These are phyloP conservation scores for Rhizoclosmatium globosum DNA, from an alignment of 192 early-diverging fungal genomes.

Conservation along the genomic window DNA sequence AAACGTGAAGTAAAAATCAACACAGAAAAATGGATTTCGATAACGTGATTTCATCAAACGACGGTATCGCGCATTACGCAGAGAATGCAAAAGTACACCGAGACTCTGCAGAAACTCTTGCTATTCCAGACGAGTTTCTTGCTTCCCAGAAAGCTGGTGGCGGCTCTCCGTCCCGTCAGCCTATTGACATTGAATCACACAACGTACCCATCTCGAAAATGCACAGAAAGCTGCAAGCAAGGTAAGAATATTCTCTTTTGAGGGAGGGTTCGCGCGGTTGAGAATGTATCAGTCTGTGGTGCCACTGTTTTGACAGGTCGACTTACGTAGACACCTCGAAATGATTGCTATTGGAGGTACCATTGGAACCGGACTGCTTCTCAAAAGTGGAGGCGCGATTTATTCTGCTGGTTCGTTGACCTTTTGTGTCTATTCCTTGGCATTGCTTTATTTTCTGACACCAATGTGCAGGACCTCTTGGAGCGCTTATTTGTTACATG, in stretches of 20 bases:
- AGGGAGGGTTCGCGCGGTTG: not conserved
- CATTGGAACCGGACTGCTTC: slow-evolving; percentile 77
- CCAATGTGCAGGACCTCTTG: slow-evolving; percentile 66
- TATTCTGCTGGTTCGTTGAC: slow-evolving; percentile 63
- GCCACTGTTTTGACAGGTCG: not conserved
- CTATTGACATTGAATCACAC: not conserved
- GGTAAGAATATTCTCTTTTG: not conserved
- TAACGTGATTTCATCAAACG: no score
- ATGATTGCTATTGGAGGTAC: slow-evolving; percentile 32
- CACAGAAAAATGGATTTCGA: no score
- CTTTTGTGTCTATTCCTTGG: slow-evolving; percentile 65
- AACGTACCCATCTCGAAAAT: not conserved
- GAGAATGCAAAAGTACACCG: not conserved
- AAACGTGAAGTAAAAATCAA: no score
- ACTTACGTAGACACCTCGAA: not conserved
- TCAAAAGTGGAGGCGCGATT: slow-evolving; percentile 77
- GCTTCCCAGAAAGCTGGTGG: not conserved
- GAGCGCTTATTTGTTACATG: slow-evolving; percentile 73
- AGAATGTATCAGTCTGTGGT: not conserved
- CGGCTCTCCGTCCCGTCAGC: no score
- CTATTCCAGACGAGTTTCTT: not conserved
- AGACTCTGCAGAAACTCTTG: slow-evolving; percentile 5
- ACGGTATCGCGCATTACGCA: no score
- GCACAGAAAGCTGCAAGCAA: slow-evolving; percentile 20
- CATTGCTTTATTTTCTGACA: slow-evolving; percentile 57